phyloP scores from a whole-genome alignment of 345 rosid species.

The Populus tremula region DNA sequence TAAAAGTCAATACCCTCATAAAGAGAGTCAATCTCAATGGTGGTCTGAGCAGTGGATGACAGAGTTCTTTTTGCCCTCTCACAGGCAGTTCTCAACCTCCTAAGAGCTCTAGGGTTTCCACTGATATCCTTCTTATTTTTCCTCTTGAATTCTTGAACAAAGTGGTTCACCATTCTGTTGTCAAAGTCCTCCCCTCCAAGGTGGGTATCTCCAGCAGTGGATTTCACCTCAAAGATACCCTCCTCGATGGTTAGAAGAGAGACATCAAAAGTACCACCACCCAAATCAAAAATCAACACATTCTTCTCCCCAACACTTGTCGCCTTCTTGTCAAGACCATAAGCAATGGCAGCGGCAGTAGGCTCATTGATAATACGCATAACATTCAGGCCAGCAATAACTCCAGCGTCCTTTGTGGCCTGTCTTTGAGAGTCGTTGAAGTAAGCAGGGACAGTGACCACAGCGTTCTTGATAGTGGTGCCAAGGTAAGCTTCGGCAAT shows the following conservation, averaged over 20 bases:
- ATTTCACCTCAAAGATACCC: slow-evolving; percentile 11
- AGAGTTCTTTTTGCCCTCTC: slow-evolving; percentile 54
- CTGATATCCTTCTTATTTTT: slow-evolving; percentile 34
- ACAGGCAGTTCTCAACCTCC: slow-evolving; percentile 46
- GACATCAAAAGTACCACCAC: slow-evolving; percentile 21
- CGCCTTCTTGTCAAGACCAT: slow-evolving; percentile 18
- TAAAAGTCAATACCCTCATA: slow-evolving; percentile 45
- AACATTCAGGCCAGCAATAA: slow-evolving; percentile 15
- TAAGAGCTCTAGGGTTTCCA: slow-evolving; percentile 37
- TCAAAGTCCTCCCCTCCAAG: slow-evolving; percentile 17
- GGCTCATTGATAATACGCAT: slow-evolving; percentile 21
- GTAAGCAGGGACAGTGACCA: slow-evolving; percentile 20
- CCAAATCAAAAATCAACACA: slow-evolving; percentile 16
- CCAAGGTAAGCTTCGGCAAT: slow-evolving; percentile 20
- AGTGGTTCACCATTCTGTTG: slow-evolving; percentile 36
- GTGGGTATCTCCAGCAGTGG: slow-evolving; percentile 20
- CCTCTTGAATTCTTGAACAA: slow-evolving; percentile 40
- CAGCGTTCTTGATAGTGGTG: slow-evolving; percentile 6
- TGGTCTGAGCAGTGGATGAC: slow-evolving; percentile 53
- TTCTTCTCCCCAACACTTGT: slow-evolving; percentile 12
- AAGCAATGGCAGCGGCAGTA: slow-evolving; percentile 19
- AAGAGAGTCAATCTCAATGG: slow-evolving; percentile 46
- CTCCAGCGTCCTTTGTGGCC: slow-evolving; percentile 23
- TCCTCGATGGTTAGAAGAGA: slow-evolving; percentile 10
- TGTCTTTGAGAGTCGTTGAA: slow-evolving; percentile 21